Evolutionary conservation across 345 rosid species (phyloP), one percentile per base, ranked within the genome.

Genomic region (Murraya koenigii): DNA sequence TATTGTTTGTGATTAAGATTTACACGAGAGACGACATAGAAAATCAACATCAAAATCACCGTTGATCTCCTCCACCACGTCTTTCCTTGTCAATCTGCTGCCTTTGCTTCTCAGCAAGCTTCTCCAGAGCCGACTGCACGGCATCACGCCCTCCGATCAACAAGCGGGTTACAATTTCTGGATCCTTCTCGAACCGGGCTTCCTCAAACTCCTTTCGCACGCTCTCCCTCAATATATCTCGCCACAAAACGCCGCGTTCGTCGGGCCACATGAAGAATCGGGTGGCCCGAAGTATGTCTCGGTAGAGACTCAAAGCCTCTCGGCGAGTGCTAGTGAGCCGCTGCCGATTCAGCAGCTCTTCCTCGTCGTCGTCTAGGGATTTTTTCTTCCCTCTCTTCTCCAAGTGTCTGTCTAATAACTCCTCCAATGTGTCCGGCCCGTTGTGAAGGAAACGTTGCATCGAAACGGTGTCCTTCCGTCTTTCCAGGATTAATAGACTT

Each of bases 141-240:
- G 97, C 95, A 17, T 96, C 98, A 56, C 90, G 86, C 22, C 98
- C 95, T 38, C 96, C 96, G 7, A 92, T 96, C 26, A 96, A 84
- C 66, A 94, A 79, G 74, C 90, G 87, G 17, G 94, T 89, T 54
- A 94, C 86, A 10, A 89, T 77, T 81, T 96, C 97, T 10, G 98
- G 97, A 77, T 96, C 98, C 75, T 80, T 89, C 84, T 95, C 96
- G 77, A 85, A 88, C 67, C 97, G 84, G 13, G 97, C 96, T 71
- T 85, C 97, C 75, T 93, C 96, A 58, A 94, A 92, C 83, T 96
- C 95, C 80, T 87, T 96, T 82, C 96, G 82, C 1, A 94, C 95
- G 85, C 90, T 93, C 70, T 89, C 97, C 66, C 98, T 86, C 82
- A 95, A 76, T 10, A 90, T 81, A 38, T 93, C 99, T 52, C 88